phyloP scores from a whole-genome alignment of 352 stramenopile species.

The Phytophthora rubi region DNA sequence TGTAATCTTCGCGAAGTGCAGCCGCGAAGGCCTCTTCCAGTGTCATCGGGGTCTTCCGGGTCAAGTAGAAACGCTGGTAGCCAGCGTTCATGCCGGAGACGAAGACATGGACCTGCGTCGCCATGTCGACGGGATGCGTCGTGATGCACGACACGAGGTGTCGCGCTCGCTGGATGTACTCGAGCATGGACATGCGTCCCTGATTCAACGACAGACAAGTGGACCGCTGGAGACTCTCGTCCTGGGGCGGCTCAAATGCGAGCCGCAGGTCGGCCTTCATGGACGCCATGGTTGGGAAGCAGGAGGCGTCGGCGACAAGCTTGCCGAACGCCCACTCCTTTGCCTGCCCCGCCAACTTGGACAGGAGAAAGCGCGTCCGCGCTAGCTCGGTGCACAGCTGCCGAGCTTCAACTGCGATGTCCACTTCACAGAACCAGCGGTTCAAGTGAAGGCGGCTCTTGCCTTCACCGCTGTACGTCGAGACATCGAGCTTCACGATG shows the following conservation, averaged over 20 bases:
- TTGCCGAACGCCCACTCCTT: conserved; percentile 20
- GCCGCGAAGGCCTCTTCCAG: conserved; percentile 21
- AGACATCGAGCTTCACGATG: no score
- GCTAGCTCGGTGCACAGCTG: no score
- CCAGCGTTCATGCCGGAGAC: no score
- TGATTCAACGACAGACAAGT: conserved; percentile 25
- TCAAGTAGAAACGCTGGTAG: conserved; percentile 24
- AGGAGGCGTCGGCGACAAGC: conserved; percentile 13
- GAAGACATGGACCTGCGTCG: conserved; percentile 17
- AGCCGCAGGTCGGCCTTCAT: conserved; percentile 15
- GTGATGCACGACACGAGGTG: no score
- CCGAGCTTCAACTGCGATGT: neutral
- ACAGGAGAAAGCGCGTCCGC: no score
- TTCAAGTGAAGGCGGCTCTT: no score
- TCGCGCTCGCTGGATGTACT: no score
- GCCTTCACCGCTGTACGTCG: neutral
- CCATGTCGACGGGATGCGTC: neutral
- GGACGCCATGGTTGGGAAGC: conserved; percentile 3
- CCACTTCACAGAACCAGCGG: no score
- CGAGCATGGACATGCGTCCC: conserved; percentile 11
- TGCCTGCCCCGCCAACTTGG: no score
- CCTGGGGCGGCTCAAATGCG: conserved; percentile 25
- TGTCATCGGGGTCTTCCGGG: conserved; percentile 6
- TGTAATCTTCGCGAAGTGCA: conserved; percentile 26
- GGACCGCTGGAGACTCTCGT: conserved; percentile 16